Base-by-base conservation (phyloP, 1,284 basidiomycete genomes). In the Porogramme epimiltina region DNA sequence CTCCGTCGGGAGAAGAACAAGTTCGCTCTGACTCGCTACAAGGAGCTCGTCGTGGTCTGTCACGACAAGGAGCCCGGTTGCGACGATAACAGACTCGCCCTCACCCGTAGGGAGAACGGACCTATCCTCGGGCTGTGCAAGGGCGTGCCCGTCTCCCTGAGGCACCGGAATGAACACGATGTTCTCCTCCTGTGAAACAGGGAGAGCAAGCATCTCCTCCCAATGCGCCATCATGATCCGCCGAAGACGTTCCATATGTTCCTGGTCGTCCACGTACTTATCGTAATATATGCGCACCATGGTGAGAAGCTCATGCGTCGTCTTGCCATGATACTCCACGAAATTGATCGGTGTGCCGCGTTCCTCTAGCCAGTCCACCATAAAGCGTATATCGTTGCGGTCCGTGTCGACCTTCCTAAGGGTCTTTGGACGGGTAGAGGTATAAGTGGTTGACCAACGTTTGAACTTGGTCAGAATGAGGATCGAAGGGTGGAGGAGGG, bases 381-480 rank as follows among this genome's bases (percentile, higher is more conserved):
- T 44, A 51, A 58, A 71, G 4, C 56, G 49, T 37, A 72, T 51
- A 45, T 65, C 63, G 16, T n/a, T 18, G 9, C 42, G 51, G 51
- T 72, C 70, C 2, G 52, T 44, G 15, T 47, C 50, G 26, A 58
- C 54, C 49, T 71, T 73, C 9, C 26, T 13, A 3, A 64, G 23
- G 6, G 69, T 66, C 60, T 66, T 64, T 3, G 67, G 70, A 11
- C 62, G 59, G 15, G 55, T 64, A 3, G 63, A 64, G 46, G 62
- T 61, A 25, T 61, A 55, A 22, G 38, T 58, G 33, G 42, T 58
- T 9, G 42, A 63, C 71, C 70, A 73, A 18, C 71, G 59, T 47
- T 70, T 69, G 49, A 71, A 51, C 54, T 73, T 73, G 16, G 70
- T 71, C 19, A 73, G 59, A 20, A 69, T 55, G 39, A 73, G 62